These are phyloP conservation scores for Helminthosporium solani DNA, from an alignment of 2,329 filamentous ascomycete genomes.

Conservation along the genomic window DNA sequence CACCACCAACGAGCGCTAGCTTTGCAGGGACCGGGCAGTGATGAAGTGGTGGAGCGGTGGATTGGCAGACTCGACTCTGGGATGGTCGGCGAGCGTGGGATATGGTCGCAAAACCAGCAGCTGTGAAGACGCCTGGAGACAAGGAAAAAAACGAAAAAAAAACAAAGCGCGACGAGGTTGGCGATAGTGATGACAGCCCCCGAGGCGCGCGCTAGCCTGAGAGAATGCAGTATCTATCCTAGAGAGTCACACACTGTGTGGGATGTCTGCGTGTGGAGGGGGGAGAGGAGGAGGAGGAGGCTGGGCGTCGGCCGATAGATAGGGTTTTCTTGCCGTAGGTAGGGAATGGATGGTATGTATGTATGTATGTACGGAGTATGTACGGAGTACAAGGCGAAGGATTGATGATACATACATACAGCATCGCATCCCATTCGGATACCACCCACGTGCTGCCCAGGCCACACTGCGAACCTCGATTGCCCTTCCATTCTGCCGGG, in stretches of 20 bases:
- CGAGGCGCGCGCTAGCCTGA: too few relatives aligned
- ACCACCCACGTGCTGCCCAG: conserved; percentile 25
- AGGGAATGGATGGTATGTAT: background rate
- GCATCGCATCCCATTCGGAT: background rate
- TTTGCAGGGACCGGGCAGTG: conserved; percentile 10
- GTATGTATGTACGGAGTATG: too few relatives aligned
- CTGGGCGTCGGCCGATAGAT: too few relatives aligned
- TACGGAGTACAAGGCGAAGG: too few relatives aligned
- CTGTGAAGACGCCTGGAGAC: background rate
- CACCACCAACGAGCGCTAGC: background rate
- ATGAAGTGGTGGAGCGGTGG: background rate
- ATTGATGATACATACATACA: background rate
- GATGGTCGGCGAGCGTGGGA: conserved; percentile 1
- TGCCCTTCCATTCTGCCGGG: conserved; percentile 29
- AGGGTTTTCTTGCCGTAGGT: background rate
- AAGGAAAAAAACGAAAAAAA: background rate
- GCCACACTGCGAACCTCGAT: conserved; percentile 27
- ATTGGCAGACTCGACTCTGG: background rate
- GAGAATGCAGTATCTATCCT: too few relatives aligned
- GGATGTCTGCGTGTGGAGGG: too few relatives aligned
- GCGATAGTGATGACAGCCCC: too few relatives aligned
- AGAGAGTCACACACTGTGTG: too few relatives aligned
- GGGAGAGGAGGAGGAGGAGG: background rate
- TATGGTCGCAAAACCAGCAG: background rate
- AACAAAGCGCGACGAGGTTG: background rate